Conservation (phyloP, 352 stramenopile genomes). For the Poterioochromonas sp. region DNA sequence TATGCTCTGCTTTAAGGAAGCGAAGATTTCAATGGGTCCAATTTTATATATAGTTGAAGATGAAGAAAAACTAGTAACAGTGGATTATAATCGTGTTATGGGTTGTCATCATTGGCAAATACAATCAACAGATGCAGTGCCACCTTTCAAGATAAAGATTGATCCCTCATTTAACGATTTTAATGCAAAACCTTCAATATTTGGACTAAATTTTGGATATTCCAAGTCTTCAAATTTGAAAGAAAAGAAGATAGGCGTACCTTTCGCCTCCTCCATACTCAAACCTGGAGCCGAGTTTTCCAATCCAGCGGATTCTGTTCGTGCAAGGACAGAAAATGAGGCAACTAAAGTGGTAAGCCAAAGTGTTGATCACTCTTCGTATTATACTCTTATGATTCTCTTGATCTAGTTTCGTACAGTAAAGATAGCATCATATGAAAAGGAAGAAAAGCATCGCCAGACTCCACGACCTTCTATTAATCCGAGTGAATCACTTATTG, state of each 20-base stretch:
- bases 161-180: conserved; percentile 1
- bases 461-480: no score
- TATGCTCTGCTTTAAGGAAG: conserved; percentile 21
- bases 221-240: not conserved
- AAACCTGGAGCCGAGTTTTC: no score
- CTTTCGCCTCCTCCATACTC: conserved; percentile 11
- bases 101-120: conserved; percentile 27
- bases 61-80: conserved; percentile 20
- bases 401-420: not conserved
- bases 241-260: conserved; percentile 8
- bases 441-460: no score
- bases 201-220: no score
- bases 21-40: not conserved
- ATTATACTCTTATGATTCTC: no score
- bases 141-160: conserved; percentile 31
- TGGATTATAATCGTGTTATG: conserved; percentile 22
- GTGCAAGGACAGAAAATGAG: no score
- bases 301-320: no score
- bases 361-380: no score
- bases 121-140: not conserved
- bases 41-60: conserved; percentile 32
- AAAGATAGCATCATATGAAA: conserved; percentile 5
- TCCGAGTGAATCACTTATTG: no score
- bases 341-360: no score
- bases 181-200: no score